phyloP scores from a whole-genome alignment of 2,329 filamentous ascomycete species.

The Leptographium procerum region DNA sequence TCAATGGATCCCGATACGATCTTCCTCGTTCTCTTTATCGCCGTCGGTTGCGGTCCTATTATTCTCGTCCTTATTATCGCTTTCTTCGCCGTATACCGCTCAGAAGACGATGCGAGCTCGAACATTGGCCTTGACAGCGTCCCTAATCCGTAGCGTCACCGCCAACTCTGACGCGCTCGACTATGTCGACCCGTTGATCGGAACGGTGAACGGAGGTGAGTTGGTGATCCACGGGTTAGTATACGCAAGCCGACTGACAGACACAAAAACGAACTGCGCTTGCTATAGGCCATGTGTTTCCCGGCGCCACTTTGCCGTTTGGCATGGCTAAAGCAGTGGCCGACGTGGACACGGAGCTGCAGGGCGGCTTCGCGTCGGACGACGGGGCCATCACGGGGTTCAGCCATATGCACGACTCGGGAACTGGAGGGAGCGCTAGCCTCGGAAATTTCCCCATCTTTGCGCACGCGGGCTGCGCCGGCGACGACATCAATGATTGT shows the following conservation, averaged over 20 bases:
- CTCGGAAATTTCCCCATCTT: conserved; percentile 36
- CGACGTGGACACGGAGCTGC: conserved; percentile 35
- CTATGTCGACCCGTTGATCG: conserved; percentile 37
- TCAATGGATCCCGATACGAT: no score
- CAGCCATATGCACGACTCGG: conserved; percentile 32
- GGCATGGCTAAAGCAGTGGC: conserved; percentile 45
- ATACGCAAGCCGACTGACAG: neutral
- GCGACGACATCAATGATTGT: conserved; percentile 41
- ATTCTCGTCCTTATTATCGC: no score
- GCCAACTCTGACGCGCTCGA: conserved; percentile 4
- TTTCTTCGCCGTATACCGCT: neutral
- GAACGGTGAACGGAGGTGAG: conserved; percentile 21
- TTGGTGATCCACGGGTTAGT: neutral
- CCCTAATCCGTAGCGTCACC: no score
- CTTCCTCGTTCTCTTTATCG: no score
- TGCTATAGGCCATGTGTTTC: conserved; percentile 41
- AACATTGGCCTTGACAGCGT: neutral
- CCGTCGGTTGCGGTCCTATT: no score
- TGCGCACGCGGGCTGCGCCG: conserved; percentile 21
- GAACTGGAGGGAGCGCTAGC: conserved; percentile 32
- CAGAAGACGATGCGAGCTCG: neutral
- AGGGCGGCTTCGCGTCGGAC: conserved; percentile 34
- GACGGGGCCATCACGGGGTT: conserved; percentile 39
- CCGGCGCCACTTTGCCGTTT: conserved; percentile 43
- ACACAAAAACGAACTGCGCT: neutral